Percentiles rank a stretch among this genome's conserved stretches.
These are phyloP conservation scores for Flaveria ramosissima DNA, from an alignment of 129 eudicot genomes.

Conservation along the genomic window DNA sequence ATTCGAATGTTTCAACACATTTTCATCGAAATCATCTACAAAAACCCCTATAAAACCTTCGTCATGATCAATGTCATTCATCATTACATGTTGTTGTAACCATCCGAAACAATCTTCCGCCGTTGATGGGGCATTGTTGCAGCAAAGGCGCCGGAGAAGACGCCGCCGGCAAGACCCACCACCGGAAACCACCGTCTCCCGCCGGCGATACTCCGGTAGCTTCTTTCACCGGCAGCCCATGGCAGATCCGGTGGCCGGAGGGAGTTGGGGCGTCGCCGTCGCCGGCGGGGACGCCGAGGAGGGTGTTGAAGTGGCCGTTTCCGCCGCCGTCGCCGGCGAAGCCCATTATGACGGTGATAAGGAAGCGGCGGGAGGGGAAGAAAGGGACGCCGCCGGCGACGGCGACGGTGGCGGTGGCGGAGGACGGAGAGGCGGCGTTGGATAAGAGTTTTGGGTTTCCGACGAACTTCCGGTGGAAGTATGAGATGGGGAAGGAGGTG, in stretches of 20 bases:
- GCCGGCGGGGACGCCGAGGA: slow-evolving; percentile 76
- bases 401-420: slow-evolving; percentile 41
- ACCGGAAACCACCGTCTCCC: slow-evolving; percentile 36
- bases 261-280: slow-evolving; percentile 69
- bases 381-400: slow-evolving; percentile 34
- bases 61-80: slow-evolving; percentile 19
- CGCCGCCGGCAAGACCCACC: slow-evolving; percentile 26
- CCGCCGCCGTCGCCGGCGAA: slow-evolving; percentile 99
- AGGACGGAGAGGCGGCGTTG: slow-evolving; percentile 41
- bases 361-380: slow-evolving; percentile 53
- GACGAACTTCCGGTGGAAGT: slow-evolving; percentile 60
- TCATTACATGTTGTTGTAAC: too few species aligned
- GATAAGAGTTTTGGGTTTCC: slow-evolving; percentile 82
- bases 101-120: background rate
- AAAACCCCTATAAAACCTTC: slow-evolving; percentile 7
- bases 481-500: slow-evolving; percentile 82
- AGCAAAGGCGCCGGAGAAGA: slow-evolving; percentile 46
- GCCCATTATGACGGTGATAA: slow-evolving; percentile 82
- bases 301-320: slow-evolving; percentile 80
- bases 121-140: slow-evolving; percentile 72
- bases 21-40: slow-evolving; percentile 29
- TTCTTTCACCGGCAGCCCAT: slow-evolving; percentile 69
- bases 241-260: slow-evolving; percentile 71
- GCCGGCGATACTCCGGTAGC: slow-evolving; percentile 48
- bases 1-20: slow-evolving; percentile 16